Evolutionary conservation across 2,329 filamentous ascomycete genomes (phyloP).

Genomic region (Fusarium subglutinans): DNA sequence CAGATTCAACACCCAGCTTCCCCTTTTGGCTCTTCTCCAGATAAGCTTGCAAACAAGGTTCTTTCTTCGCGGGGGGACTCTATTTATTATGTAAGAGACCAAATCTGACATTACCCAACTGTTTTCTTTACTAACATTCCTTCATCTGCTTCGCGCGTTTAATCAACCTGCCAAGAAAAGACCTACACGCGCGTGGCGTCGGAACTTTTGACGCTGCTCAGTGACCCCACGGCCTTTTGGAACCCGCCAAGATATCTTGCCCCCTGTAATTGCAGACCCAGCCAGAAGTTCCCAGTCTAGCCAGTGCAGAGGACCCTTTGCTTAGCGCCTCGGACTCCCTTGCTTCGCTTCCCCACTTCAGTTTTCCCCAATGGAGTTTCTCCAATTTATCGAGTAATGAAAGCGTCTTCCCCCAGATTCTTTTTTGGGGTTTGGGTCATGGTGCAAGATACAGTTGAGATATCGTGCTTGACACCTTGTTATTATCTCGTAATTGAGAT

Average conservation of each 20-base stretch:
- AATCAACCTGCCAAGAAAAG: constrained; percentile 1
- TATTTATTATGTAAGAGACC: constrained; percentile 10
- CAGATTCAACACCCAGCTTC: constrained; percentile 12
- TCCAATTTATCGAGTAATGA: constrained; percentile 17
- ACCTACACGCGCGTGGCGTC: constrained; percentile 15
- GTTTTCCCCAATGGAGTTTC: background rate
- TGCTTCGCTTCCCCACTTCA: background rate
- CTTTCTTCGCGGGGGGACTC: constrained; percentile 7
- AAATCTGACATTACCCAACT: background rate
- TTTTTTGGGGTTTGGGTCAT: background rate
- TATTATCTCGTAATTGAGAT: constrained; percentile 3
- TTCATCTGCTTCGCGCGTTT: background rate
- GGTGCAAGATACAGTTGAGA: constrained; percentile 7
- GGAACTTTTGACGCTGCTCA: constrained; percentile 27
- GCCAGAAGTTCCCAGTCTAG: background rate
- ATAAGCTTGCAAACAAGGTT: constrained; percentile 27
- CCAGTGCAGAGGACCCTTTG: constrained; percentile 30
- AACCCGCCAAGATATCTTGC: background rate
- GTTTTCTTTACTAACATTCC: too few relatives aligned
- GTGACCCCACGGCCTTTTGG: constrained; percentile 30
- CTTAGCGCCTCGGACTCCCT: constrained; percentile 18
- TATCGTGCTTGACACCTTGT: constrained; percentile 23
- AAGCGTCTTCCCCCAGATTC: constrained; percentile 29
- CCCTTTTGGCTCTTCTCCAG: constrained; percentile 2
- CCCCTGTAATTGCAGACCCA: constrained; percentile 10